Evolutionary conservation across 179 eudicot genomes (phyloP).

Genomic region (Monotropa hypopitys): DNA sequence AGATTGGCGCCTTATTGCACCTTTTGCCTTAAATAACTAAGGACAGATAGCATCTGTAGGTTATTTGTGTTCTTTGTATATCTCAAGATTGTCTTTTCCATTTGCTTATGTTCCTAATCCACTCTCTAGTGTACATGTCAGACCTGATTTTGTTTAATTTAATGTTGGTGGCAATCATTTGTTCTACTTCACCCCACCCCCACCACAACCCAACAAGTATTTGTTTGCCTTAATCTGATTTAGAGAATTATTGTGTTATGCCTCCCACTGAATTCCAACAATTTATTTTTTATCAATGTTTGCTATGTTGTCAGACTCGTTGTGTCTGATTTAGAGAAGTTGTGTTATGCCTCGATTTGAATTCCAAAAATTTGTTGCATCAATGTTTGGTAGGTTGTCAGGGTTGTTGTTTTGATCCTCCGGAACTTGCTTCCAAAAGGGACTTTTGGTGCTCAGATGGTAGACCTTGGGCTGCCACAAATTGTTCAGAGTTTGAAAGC

Average conservation of each 20-base stretch:
- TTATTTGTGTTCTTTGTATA: too few species aligned
- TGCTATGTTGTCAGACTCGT: too few species aligned
- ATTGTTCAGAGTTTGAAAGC: conserved; percentile 49
- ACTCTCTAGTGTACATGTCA: too few species aligned
- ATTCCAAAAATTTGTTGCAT: conserved; percentile 10
- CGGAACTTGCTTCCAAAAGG: conserved; percentile 77
- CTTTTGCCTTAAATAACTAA: neutral
- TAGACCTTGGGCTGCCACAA: conserved; percentile 76
- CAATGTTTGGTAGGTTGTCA: conserved; percentile 49
- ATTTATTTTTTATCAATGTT: too few species aligned
- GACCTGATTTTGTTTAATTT: neutral
- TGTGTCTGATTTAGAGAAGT: neutral
- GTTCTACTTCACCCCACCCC: too few species aligned
- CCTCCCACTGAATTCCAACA: too few species aligned
- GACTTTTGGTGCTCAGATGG: conserved; percentile 87
- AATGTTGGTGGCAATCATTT: neutral
- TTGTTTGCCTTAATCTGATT: too few species aligned
- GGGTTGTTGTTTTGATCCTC: conserved; percentile 76
- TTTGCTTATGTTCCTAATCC: neutral
- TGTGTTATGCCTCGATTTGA: neutral
- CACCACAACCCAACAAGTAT: too few species aligned
- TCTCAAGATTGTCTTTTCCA: neutral
- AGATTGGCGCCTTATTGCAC: too few species aligned
- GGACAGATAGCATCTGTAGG: neutral
- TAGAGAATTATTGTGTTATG: too few species aligned